phyloP scores from a whole-genome alignment of 1,139 yeast genomes.

The Debaryomyces udenii region DNA sequence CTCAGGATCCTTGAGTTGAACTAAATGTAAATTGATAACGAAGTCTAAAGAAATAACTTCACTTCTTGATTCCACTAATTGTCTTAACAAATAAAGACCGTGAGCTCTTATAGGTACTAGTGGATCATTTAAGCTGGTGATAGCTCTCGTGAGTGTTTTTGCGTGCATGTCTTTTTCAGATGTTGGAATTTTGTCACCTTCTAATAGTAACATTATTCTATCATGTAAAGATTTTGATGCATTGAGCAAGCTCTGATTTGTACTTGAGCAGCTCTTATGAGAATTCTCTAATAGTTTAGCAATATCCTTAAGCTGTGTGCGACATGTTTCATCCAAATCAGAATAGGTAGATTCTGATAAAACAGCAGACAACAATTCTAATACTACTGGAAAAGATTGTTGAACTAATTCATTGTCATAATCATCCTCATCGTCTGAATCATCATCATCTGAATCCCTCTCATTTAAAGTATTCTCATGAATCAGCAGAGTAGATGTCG shows the following conservation, averaged over 20 bases:
- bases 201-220: slow-evolving; percentile 32
- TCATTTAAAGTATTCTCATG: neutral
- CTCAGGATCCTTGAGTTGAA: slow-evolving; percentile 74
- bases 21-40: slow-evolving; percentile 62
- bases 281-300: slow-evolving; percentile 28
- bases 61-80: slow-evolving; percentile 55
- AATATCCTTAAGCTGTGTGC: slow-evolving; percentile 30
- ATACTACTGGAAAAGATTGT: slow-evolving; percentile 37
- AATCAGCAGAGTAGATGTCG: too few relatives aligned
- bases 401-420: slow-evolving; percentile 39
- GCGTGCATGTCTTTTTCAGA: slow-evolving; percentile 19
- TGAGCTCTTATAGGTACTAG: slow-evolving; percentile 84
- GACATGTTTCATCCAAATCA: slow-evolving; percentile 27
- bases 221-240: slow-evolving; percentile 31
- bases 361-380: slow-evolving; percentile 59
- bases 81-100: slow-evolving; percentile 70
- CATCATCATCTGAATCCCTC: slow-evolving; percentile 9
- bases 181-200: slow-evolving; percentile 26
- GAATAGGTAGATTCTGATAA: slow-evolving; percentile 44
- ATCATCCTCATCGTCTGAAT: slow-evolving; percentile 31
- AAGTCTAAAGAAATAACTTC: slow-evolving; percentile 54
- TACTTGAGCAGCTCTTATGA: slow-evolving; percentile 2
- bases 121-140: slow-evolving; percentile 72
- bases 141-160: slow-evolving; percentile 52
- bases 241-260: slow-evolving; percentile 13